Base-by-base conservation (phyloP, 805 yeast species). In the Candida ficus region DNA sequence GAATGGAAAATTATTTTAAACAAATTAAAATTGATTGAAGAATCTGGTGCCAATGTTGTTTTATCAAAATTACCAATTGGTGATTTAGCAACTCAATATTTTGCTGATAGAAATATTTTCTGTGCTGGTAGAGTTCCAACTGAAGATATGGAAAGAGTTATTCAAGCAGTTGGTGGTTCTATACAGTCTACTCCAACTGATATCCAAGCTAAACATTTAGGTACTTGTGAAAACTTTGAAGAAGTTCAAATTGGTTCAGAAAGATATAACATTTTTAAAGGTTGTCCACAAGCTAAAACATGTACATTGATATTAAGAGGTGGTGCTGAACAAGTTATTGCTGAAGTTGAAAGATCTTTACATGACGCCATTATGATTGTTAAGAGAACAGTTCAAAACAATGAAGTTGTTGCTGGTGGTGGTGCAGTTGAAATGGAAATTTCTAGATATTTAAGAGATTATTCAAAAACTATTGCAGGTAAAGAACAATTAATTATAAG, bases 351-450 rank as follows among this genome's bases (percentile, higher is more conserved):
- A 63, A 78, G 99, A 66, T 91, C 97, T 2, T 71, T 93, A 51
- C 98, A 93, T 59, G 99, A 93, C 67, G 99, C 99, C 37, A 88
- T 93, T 37, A 91, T 91, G 99, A 90, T 93, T 61, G 98, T 91
- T 34, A 91, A 90, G 67, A 76, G 99, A 54, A 95, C 98, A 2
- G 78, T 93, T 31, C 81, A 85, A 57, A 90, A 90, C 60, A 83
- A 80, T 57, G 68, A 77, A 22, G 80, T 93, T 50, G 99, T 93
- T 43, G 98, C 96, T 12, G 99, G 99, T 47, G 99, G 99, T 49
- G 99, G 99, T 48, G 99, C 99, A 27, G 83, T 89, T 48, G 99
- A 93, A 66, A 93, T 93, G 99, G 98, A 93, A 60, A 58, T 93
- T 30, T 89, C 97, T 29, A 87, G 79, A 61, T 78, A 84, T 61